Evolutionary conservation across 345 rosid genomes (phyloP), one percentile per base, ranked within the genome.

Genomic region (Arabidopsis arenosa): DNA sequence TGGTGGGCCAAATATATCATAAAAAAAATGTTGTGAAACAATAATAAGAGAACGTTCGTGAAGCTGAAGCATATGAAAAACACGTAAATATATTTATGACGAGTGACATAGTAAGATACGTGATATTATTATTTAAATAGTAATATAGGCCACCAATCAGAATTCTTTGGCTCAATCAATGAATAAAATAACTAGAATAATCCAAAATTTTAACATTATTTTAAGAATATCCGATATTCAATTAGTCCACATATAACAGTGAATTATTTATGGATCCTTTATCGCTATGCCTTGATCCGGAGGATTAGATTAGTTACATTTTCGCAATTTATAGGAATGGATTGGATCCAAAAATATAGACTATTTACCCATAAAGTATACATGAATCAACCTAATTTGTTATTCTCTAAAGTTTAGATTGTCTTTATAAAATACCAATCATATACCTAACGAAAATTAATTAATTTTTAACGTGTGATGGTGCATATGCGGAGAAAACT

Each of bases 31-130:
- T 23, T 23, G 37, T 9, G 63, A 68, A 68, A 60, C 37, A 67
- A 66, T 66, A 60, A 78, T 66, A 60, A 78, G 47, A 73, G 81
- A 78, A 78, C 70, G 63, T 73, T 78, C 81, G 13, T 53, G 81
- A 78, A 54, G 65, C 53, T 61, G 81, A 78, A 54, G 65, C 65
- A 60, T 66, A 66, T 43, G 77, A 72, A 73, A 72, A 73, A 60
- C 78, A 73, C 60, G 74, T 78, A 78, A 66, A 73, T 53, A 67
- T 52, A 72, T 78, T 41, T 73, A 73, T 66, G 73, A 78, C 65
- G 77, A 73, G 47, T 54, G 78, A 52, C 70, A 72, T 52, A 73
- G 66, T 73, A 28, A 66, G 33, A 66, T 73, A 43, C 64, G 56
- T 54, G 26, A 23, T 73, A 60, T 35, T 47, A 45, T 55, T 47